Conservation (phyloP, 2,329 filamentous ascomycete species). For the Fusarium globosum region DNA sequence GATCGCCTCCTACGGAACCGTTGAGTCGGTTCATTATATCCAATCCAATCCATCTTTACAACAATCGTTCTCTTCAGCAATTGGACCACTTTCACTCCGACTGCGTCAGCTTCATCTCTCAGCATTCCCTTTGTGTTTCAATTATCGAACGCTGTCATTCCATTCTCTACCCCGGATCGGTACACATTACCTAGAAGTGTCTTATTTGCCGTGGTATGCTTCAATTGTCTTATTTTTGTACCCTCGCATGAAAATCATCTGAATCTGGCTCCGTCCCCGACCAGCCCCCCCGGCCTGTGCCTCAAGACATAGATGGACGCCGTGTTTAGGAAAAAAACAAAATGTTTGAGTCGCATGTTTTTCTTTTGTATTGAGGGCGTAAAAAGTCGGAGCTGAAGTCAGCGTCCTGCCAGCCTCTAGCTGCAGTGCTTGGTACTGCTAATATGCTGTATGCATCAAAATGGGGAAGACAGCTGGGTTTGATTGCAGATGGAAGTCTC, state of each 20-base stretch:
- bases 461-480: slow-evolving; percentile 12
- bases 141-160: slow-evolving; percentile 42
- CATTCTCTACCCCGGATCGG: slow-evolving; percentile 35
- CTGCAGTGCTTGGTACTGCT: slow-evolving; percentile 5
- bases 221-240: slow-evolving; percentile 36
- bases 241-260: slow-evolving; percentile 37
- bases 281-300: slow-evolving; percentile 28
- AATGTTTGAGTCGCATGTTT: slow-evolving; percentile 23
- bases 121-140: slow-evolving; percentile 44
- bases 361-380: slow-evolving; percentile 17
- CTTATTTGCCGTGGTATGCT: slow-evolving; percentile 46
- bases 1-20: slow-evolving; percentile 21
- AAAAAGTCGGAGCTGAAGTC: slow-evolving; percentile 35
- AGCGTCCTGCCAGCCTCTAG: slow-evolving; percentile 26
- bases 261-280: slow-evolving; percentile 37
- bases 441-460: slow-evolving; percentile 10
- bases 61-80: slow-evolving; percentile 18
- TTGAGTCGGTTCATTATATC: slow-evolving; percentile 21
- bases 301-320: slow-evolving; percentile 28
- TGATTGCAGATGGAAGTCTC: slow-evolving; percentile 10
- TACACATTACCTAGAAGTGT: slow-evolving; percentile 36
- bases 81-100: slow-evolving; percentile 18
- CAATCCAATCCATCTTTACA: slow-evolving; percentile 1
- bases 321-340: slow-evolving; percentile 4
- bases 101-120: slow-evolving; percentile 32